A percentile compares a stretch with the other conserved stretches of the same genome.
phyloP scores from a whole-genome alignment of 306 rosid species.

The Acacia confusa region DNA sequence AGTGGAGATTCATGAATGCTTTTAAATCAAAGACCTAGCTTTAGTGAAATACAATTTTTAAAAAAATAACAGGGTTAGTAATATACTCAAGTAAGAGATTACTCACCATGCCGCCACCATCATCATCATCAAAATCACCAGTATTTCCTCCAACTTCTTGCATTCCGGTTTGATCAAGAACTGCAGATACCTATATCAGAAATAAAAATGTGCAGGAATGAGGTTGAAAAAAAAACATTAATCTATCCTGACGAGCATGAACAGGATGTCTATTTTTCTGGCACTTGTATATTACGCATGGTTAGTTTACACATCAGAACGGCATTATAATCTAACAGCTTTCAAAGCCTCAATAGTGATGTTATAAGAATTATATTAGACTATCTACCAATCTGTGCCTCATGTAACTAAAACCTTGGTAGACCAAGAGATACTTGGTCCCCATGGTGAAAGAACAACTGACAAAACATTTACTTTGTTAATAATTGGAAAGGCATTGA shows the following conservation, averaged over 20 bases:
- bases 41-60: background rate
- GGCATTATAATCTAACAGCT: background rate
- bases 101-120: constrained; percentile 87
- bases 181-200: constrained; percentile 74
- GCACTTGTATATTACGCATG: background rate
- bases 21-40: background rate
- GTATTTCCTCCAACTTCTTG: constrained; percentile 79
- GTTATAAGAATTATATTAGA: background rate
- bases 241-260: background rate
- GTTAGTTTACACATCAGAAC: background rate
- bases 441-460: background rate
- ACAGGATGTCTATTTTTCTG: constrained; percentile 19
- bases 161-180: constrained; percentile 81
- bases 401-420: background rate
- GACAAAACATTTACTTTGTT: too few species aligned
- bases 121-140: constrained; percentile 94
- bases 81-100: constrained; percentile 8
- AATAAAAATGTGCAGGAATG: background rate
- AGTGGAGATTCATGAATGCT: background rate
- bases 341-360: background rate
- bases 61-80: background rate
- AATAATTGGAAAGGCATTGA: background rate
- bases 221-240: constrained; percentile 17
- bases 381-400: background rate
- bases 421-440: background rate